These are phyloP conservation scores for Clavaria fumosa DNA, from an alignment of 768 basidiomycete species.

Conservation along the genomic window DNA sequence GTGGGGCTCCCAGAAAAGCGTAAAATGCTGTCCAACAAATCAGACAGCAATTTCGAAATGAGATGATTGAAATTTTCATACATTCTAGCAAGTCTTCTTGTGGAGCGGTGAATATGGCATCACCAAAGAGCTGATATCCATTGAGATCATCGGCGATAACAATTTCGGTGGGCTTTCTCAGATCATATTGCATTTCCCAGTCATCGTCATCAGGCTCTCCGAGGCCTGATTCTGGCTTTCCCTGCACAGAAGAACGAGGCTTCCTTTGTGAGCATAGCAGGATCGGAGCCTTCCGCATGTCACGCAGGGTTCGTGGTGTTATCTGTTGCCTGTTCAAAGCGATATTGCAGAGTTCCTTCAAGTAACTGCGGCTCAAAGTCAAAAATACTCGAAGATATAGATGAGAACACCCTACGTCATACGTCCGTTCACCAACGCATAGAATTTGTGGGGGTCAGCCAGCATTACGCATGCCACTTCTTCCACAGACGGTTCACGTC, in stretches of 20 bases:
- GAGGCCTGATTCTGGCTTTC: constrained; percentile 14
- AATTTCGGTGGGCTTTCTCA: constrained; percentile 53
- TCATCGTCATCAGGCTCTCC: constrained; percentile 53
- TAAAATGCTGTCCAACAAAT: constrained; percentile 46
- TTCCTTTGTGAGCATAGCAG: constrained; percentile 62
- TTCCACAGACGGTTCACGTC: constrained; percentile 72
- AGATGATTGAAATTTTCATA: constrained; percentile 14
- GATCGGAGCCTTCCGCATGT: constrained; percentile 58
- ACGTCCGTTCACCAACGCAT: constrained; percentile 50
- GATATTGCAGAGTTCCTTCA: constrained; percentile 70
- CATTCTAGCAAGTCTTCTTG: constrained; percentile 89
- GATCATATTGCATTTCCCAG: constrained; percentile 57
- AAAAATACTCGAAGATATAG: not conserved
- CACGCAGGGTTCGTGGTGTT: constrained; percentile 32
- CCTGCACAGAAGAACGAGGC: constrained; percentile 19
- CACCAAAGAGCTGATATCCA: constrained; percentile 63
- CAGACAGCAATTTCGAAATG: not conserved
- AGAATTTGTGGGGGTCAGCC: constrained; percentile 54
- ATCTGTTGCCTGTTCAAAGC: constrained; percentile 58
- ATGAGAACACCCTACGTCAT: constrained; percentile 34
- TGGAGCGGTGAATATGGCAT: constrained; percentile 59
- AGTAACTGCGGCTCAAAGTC: constrained; percentile 36
- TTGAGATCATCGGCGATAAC: constrained; percentile 82
- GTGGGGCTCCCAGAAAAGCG: constrained; percentile 52
- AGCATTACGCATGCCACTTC: constrained; percentile 55